Base-by-base conservation (phyloP, 2,329 filamentous ascomycete genomes). In the Hypoxylon sp. region DNA sequence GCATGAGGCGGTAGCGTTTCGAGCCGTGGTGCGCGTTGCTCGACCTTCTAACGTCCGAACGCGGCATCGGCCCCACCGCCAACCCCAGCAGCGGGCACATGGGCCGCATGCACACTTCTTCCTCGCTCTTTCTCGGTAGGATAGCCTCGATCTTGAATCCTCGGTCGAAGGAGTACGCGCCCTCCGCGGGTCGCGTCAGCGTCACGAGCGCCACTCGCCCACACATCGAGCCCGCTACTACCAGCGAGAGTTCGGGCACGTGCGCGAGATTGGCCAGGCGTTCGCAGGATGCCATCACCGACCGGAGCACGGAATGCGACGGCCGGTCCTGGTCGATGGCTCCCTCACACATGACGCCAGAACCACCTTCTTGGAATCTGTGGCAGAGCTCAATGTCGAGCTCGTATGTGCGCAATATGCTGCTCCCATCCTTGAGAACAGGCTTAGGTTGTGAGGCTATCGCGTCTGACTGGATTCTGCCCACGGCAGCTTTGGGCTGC, bases 171-270 rank as follows among this genome's bases (percentile, higher is more conserved):
- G 65, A 60, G 20, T 24, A 42, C 10, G 69, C 50, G 51, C 65
- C 7, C 37, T 64, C 45, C 58, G 61, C 59, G 55, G 70, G 69
- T n/a, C 78, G 74, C 1, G 88, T 90, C 21, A 91, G 72, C 1
- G 81, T 81, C 49, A 89, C 70, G 2, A 94, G 75, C 1, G 83
- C 80, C 0, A 86, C 88, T 7, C 85, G 81, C 0, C 90, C 90
- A 43, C 81, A 82, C n/a, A 86, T 81, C 9, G 86, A 88, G 0
- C 82, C 90, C 1, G 88, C 76, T 2, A 91, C 77, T 7, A 92
- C 82, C 11, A 92, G 76, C n/a, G 81, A 87, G 1, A 95, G 77
- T 65, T 90, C 86, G 0, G 88, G 88, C 1, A 93, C 84, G 47
- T 87, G 80, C 0, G 81, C 75, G 31, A 85, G 73, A 79, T 90